These are phyloP conservation scores for Paramecium sexaurelia DNA, from an alignment of 73 alveolate species.

Conservation along the genomic window DNA sequence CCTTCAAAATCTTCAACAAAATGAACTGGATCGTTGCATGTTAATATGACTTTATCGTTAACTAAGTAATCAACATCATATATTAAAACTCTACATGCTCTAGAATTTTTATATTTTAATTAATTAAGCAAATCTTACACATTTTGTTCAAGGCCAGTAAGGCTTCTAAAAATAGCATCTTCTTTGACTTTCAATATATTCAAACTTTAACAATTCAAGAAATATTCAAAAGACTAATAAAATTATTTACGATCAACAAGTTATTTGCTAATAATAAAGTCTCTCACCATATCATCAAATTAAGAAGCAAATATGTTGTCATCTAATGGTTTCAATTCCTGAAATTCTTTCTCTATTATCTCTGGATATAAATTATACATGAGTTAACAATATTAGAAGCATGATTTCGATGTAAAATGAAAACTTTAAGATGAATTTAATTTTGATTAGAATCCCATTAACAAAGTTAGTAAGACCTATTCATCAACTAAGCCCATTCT, in stretches of 20 bases:
- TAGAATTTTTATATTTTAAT: neutral
- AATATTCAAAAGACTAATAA: neutral
- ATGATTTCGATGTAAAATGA: neutral
- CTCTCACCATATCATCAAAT: neutral
- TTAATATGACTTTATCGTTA: neutral
- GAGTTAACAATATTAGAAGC: neutral
- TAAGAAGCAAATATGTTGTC: neutral
- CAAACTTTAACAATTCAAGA: neutral
- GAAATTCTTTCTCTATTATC: neutral
- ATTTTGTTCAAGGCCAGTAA: neutral
- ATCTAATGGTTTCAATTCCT: neutral
- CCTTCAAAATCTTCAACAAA: conserved; percentile 34
- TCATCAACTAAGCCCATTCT: neutral
- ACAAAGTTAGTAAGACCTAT: neutral
- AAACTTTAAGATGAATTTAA: neutral
- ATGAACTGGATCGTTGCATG: conserved; percentile 38
- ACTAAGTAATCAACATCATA: conserved; percentile 34
- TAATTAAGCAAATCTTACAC: neutral
- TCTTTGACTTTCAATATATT: neutral
- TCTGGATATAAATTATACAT: conserved; percentile 8
- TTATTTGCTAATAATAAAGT: neutral
- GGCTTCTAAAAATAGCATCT: neutral
- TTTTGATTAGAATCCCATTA: neutral
- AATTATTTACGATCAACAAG: neutral
- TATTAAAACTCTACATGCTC: neutral